Evolutionary conservation across 192 early-diverging fungal genomes (phyloP), one percentile per base, ranked within the genome.

Genomic region (Borealophlyctis nickersoniae): DNA sequence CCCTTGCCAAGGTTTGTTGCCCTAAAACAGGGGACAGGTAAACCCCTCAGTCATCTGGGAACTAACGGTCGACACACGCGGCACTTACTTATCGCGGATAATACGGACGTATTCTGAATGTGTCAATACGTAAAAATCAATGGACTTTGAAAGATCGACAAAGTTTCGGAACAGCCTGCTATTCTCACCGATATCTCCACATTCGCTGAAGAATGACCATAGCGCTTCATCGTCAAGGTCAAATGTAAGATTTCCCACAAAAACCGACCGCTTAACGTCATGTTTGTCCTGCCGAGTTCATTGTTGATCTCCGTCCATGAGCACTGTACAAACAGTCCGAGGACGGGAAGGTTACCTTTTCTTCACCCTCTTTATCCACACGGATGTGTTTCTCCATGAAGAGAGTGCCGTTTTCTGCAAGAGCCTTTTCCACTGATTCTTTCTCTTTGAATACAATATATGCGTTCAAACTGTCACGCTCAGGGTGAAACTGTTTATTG

Each of bases 1-100:
- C 95, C 95, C 69, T 98, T 98, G 36, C 95, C 95, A 45, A 95
- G 73, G 56, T 92, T 94, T 27, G 89, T 93, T 56, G 67, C 69
- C 33, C 73, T 65, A 31, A 62, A n/a, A n/a, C n/a, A n/a, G n/a
- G 29, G 27, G 13, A 29, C 33, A 63, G 5, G n/a, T 49, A 7
- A 54, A 14, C 53, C 23, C 29, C 53, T 13, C 48, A 16, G 14
- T 49, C n/a, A 30, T 19, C 16, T 33, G 29, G 33, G 27, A 30
- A 62, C 22, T 14, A 19, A 14, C 14, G 58, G 24, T 19, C 14
- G 48, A 60, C n/a, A 16, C 26, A n/a, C n/a, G n/a, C n/a, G n/a
- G n/a, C n/a, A 53, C 60, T 63, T 58, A 76, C 75, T 65, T 78
- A 69, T 98, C 95, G 27, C 94, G 87, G 30, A 96, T 81, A 31